A percentile compares a stretch with the other conserved stretches of the same genome.
Evolutionary conservation across 331 rosid species (phyloP).

Genomic region (Spiraea crenata): DNA sequence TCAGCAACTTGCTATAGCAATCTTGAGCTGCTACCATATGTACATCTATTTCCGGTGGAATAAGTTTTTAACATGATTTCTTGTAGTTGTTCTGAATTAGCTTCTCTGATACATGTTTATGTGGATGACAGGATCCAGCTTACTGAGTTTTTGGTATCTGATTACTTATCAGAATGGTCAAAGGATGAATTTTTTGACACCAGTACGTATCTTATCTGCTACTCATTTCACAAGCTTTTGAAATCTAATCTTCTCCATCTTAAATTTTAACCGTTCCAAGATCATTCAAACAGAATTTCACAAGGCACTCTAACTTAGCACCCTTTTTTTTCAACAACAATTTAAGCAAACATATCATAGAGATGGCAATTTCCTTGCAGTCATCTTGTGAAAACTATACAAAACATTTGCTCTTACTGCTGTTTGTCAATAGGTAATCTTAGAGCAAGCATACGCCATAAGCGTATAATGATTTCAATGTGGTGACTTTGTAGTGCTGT

Average conservation of each 20-base stretch:
- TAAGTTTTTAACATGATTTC: background rate
- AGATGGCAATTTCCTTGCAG: background rate
- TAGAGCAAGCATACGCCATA: conserved; percentile 12
- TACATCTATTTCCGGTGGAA: background rate
- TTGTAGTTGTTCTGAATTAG: background rate
- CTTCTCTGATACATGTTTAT: conserved; percentile 24
- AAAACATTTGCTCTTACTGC: background rate
- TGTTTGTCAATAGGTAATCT: background rate
- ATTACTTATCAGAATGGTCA: conserved; percentile 68
- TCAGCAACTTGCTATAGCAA: background rate
- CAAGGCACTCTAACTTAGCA: background rate
- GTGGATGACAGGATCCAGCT: conserved; percentile 76
- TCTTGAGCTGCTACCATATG: background rate
- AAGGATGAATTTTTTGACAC: conserved; percentile 56
- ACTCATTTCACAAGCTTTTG: conserved; percentile 11
- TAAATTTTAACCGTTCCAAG: background rate
- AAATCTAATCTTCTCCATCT: conserved; percentile 6
- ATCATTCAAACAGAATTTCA: background rate
- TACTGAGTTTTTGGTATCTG: conserved; percentile 68
- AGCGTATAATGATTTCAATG: conserved; percentile 8
- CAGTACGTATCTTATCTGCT: conserved; percentile 40
- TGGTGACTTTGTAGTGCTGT: conserved; percentile 49
- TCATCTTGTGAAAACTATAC: background rate
- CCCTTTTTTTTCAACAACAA: background rate
- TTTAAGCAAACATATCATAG: background rate